Evolutionary conservation across 768 basidiomycete species (phyloP).

Genomic region (Tricholoma sp.): DNA sequence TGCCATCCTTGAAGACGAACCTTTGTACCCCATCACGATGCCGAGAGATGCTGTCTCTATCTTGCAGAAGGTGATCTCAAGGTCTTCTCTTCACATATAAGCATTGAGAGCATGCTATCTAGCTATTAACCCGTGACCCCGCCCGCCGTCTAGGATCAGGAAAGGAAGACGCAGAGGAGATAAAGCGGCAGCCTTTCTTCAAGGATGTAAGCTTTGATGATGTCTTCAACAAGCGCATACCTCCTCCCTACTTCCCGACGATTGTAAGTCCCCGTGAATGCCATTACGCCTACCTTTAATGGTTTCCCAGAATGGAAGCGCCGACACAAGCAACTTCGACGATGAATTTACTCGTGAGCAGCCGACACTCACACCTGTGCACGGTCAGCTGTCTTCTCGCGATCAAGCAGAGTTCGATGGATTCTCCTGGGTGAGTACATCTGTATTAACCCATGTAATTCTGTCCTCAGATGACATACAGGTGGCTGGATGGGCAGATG

Average conservation of each 20-base stretch:
- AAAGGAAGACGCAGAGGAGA: slow-evolving; percentile 92
- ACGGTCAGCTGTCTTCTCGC: slow-evolving; percentile 81
- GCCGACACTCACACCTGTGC: slow-evolving; percentile 95
- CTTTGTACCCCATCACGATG: slow-evolving; percentile 98
- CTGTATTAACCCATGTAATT: background rate
- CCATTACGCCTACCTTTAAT: background rate
- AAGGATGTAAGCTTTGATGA: slow-evolving; percentile 97
- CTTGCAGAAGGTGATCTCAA: slow-evolving; percentile 72
- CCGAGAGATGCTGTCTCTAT: slow-evolving; percentile 95
- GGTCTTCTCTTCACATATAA: slow-evolving; percentile 3
- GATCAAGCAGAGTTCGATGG: slow-evolving; percentile 97
- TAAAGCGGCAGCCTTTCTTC: slow-evolving; percentile 98
- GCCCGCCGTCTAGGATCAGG: slow-evolving; percentile 84
- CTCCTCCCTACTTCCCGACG: slow-evolving; percentile 94
- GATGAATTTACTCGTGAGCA: slow-evolving; percentile 96
- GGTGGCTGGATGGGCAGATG: slow-evolving; percentile 59
- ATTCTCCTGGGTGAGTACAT: slow-evolving; percentile 79
- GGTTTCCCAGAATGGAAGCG: slow-evolving; percentile 61
- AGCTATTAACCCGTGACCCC: slow-evolving; percentile 94
- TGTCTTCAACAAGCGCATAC: slow-evolving; percentile 94
- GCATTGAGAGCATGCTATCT: slow-evolving; percentile 1
- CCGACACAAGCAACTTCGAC: slow-evolving; percentile 92
- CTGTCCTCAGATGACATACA: slow-evolving; percentile 10
- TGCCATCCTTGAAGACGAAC: slow-evolving; percentile 97
- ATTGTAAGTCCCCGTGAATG: slow-evolving; percentile 55